Evolutionary conservation across 306 rosid genomes (phyloP), one percentile per base, ranked within the genome.

Genomic region (Lagenaria siceraria): DNA sequence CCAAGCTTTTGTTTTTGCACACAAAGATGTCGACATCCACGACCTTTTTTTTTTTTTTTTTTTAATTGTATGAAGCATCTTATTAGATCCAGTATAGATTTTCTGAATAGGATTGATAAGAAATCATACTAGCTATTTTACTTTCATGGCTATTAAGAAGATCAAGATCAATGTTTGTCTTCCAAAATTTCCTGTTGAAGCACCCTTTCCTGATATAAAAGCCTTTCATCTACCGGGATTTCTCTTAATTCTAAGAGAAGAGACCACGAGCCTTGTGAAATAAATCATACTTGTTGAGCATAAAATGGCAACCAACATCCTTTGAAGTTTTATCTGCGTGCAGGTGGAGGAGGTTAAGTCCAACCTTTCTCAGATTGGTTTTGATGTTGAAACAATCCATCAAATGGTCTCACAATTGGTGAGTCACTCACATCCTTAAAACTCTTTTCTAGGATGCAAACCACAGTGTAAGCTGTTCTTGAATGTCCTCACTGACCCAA

Each of bases 291-390:
- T 19, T 14, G 7, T 36, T 4, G 25, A 36, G 18, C 7, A 42
- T 36, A 4, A 2, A 51, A 10, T 35, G 54, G 46, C 19, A 40
- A 14, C 54, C 38, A 42, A 29, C 14, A 69, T 71, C 38, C 24
- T 75, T 53, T 53, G 40, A 59, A 59, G 24, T 27, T 5, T 74
- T 71, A 35, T 78, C 64, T 68, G 42, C 19, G 17, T 80, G 61
- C 84, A 90, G 98, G 98, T 93, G 78, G 83, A 74, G 77, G 92
- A 85, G 63, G 90, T 87, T 77, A 90, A 89, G 80, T 88, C 91
- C 78, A 79, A 78, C 80, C 90, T 93, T 82, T 93, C 93, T 78
- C 89, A 85, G 79, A 90, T 93, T 81, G 96, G 91, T 72, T 78
- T 78, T 78, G 84, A 82, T 71, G 88, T 88, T 51, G 91, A 80